Percentiles rank a stretch among this genome's conserved stretches.
These are phyloP conservation scores for Vitis rotundifolia DNA, from an alignment of 164 flowering plant species.

Conservation along the genomic window DNA sequence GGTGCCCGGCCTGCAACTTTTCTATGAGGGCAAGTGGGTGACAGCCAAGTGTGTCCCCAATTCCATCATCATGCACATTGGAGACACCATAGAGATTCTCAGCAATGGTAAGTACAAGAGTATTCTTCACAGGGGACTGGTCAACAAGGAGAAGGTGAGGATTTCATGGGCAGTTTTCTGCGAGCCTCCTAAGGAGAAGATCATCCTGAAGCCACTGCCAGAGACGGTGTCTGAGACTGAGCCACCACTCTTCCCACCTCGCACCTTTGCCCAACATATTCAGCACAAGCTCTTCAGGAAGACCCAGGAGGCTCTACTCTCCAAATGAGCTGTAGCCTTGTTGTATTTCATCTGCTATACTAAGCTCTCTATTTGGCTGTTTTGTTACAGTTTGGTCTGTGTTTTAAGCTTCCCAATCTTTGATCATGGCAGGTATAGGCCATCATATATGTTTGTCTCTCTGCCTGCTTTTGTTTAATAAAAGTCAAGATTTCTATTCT, in stretches of 20 bases:
- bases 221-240: conserved; percentile 67
- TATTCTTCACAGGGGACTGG: conserved; percentile 84
- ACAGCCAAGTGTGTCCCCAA: conserved; percentile 90
- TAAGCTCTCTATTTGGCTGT: not conserved
- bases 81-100: conserved; percentile 84
- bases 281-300: conserved; percentile 80
- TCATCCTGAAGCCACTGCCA: conserved; percentile 75
- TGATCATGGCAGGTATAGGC: too few relatives aligned
- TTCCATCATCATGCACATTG: conserved; percentile 85
- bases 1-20: conserved; percentile 91
- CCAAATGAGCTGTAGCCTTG: not conserved
- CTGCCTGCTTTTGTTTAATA: too few relatives aligned
- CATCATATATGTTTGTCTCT: too few relatives aligned
- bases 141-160: conserved; percentile 93
- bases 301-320: conserved; percentile 33
- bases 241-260: conserved; percentile 71
- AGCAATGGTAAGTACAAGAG: conserved; percentile 92
- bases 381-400: too few relatives aligned
- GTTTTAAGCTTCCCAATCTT: too few relatives aligned
- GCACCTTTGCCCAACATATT: conserved; percentile 83
- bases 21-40: conserved; percentile 72
- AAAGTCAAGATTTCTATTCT: too few relatives aligned
- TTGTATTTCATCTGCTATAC: too few relatives aligned
- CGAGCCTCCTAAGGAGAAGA: conserved; percentile 89
- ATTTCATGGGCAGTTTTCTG: conserved; percentile 96